Conservation (phyloP, 2,329 filamentous ascomycete species). For the Cordyceps fumosorosea region DNA sequence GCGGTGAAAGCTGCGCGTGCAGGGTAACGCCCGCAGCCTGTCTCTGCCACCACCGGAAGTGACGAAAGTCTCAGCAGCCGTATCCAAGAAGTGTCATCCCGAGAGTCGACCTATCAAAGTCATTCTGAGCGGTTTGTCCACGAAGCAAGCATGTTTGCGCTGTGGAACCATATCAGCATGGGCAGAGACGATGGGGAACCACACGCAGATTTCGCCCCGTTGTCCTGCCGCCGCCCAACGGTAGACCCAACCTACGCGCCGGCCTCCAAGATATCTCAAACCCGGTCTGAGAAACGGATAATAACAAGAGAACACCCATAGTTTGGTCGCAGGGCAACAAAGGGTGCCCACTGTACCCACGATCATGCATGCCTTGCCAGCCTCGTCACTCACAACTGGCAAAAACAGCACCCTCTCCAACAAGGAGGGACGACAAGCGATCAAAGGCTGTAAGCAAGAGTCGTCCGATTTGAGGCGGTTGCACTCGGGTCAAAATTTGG, state of each 20-base stretch:
- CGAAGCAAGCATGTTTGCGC: slow-evolving; percentile 3
- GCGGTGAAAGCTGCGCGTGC: not conserved
- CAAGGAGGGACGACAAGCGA: not conserved
- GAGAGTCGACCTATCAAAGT: not conserved
- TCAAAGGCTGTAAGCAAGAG: no score
- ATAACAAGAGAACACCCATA: not conserved
- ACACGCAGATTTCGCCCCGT: not conserved
- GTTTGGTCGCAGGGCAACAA: not conserved
- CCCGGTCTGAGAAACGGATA: not conserved
- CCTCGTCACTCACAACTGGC: not conserved
- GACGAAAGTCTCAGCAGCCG: not conserved
- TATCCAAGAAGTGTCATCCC: not conserved
- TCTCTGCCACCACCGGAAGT: not conserved
- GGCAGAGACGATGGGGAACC: not conserved
- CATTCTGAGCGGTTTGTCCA: not conserved
- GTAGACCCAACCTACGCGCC: not conserved
- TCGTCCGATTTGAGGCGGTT: no score
- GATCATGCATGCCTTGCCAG: not conserved
- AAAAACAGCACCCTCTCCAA: not conserved
- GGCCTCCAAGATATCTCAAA: not conserved
- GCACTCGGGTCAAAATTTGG: not conserved
- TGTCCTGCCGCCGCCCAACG: not conserved
- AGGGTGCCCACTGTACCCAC: not conserved
- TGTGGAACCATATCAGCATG: not conserved
- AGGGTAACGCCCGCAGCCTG: not conserved